Base-by-base conservation (phyloP, 768 basidiomycete species). In the Boletus eberwhitei region DNA sequence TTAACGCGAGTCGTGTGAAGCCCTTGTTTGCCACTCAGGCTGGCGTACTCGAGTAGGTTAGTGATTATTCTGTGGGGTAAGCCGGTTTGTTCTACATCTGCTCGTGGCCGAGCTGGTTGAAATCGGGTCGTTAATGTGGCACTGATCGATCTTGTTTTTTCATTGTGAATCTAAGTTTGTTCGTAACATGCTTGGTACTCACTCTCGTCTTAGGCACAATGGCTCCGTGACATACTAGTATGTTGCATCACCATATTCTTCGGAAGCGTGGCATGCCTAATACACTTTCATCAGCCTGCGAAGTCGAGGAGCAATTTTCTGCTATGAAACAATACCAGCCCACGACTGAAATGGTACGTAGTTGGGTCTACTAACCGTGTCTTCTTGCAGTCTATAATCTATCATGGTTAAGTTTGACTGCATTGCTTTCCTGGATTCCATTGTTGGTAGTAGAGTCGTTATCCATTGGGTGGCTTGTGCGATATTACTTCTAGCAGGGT, bases 141-240 rank as follows among this genome's bases (percentile, higher is more conserved):
- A 2, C 74, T 90, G 39, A 90, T 91, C 54, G 88, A 88, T 8
- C 77, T 90, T 14, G 88, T 87, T 3, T 89, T 85, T 58, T 87
- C 88, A 14, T 68, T 90, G 73, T 85, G 57, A 68, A 78, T 65
- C 3, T 24, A 34, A 2, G 21, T 35, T 35, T 8, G 8, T 39
- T 19, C 14, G 1, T 31, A 21, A n/a, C 29, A 5, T 45, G 12
- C 12, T 43, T 6, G 5, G 7, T 55, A 12, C 44, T 62, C 14
- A 49, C 9, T 19, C n/a, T 49, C 22, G 5, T 24, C 19, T 17
- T 45, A 77, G 77, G 36, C 79, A 82, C 58, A 79, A 82, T 64
- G 74, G 72, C 48, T 79, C 80, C 59, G 73, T 84, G 19, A 77
- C 79, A 4, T 83, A 76, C 60, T 82, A 75, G 81, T 82, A 44